These are phyloP conservation scores for Neopestalotiopsis sp. DNA, from an alignment of 2,329 filamentous ascomycete species.

Conservation along the genomic window DNA sequence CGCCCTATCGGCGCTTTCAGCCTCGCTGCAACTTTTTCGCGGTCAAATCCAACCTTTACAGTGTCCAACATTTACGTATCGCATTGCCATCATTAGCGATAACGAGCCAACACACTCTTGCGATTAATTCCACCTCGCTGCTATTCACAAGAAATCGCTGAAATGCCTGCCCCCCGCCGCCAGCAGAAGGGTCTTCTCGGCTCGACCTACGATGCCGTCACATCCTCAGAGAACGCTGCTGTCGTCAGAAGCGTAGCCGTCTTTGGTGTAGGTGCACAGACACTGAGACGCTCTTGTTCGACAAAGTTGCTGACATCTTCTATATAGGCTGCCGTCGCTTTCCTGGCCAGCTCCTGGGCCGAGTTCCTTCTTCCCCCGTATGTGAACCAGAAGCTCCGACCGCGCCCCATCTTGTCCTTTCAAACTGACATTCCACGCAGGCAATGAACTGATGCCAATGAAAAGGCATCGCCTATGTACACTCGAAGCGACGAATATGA, in stretches of 20 bases:
- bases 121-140: not conserved
- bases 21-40: constrained; percentile 53
- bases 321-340: constrained; percentile 64
- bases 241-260: constrained; percentile 71
- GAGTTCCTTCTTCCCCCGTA: constrained; percentile 71
- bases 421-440: constrained; percentile 5
- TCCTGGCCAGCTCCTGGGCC: constrained; percentile 71
- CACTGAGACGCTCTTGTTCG: too few species aligned
- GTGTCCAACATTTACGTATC: not conserved
- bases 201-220: constrained; percentile 65
- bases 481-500: not conserved
- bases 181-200: constrained; percentile 59
- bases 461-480: not conserved
- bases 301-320: constrained; percentile 13
- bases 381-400: constrained; percentile 30
- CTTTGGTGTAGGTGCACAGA: constrained; percentile 64
- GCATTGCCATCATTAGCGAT: not conserved
- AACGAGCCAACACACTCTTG: not conserved
- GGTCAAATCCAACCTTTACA: constrained; percentile 65
- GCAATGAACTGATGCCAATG: not conserved
- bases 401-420: not conserved
- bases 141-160: not conserved
- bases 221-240: constrained; percentile 70
- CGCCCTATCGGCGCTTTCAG: constrained; percentile 4
- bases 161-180: constrained; percentile 43